phyloP scores from a whole-genome alignment of 768 basidiomycete species.

The Leccinellum rugosiceps region DNA sequence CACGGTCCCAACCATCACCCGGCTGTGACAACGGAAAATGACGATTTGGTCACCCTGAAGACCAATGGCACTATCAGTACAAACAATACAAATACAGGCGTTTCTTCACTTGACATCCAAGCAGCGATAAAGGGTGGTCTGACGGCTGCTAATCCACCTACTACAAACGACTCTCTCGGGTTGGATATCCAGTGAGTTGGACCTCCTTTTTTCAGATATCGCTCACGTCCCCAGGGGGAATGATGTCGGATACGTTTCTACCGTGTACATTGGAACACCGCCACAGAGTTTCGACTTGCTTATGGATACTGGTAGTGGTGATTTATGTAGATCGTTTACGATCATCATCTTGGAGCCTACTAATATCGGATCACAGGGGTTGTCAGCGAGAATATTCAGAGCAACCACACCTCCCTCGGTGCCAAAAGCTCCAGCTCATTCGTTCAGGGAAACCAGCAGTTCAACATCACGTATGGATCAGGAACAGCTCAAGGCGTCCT shows the following conservation, averaged over 20 bases:
- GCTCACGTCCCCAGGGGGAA: slow-evolving; percentile 33
- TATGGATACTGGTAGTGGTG: slow-evolving; percentile 71
- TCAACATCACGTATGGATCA: slow-evolving; percentile 66
- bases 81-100: slow-evolving; percentile 24
- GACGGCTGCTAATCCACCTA: slow-evolving; percentile 40
- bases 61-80: slow-evolving; percentile 14
- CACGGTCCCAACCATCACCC: slow-evolving; percentile 7
- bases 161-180: slow-evolving; percentile 54
- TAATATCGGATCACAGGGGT: slow-evolving; percentile 36
- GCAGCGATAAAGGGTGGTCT: slow-evolving; percentile 38
- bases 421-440: slow-evolving; percentile 60
- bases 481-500: slow-evolving; percentile 66
- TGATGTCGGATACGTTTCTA: slow-evolving; percentile 58
- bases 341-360: not conserved
- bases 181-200: slow-evolving; percentile 63
- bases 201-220: not conserved
- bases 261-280: slow-evolving; percentile 65
- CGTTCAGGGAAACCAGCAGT: slow-evolving; percentile 45
- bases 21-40: slow-evolving; percentile 2
- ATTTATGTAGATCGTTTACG: slow-evolving; percentile 42
- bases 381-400: slow-evolving; percentile 48
- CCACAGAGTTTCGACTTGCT: slow-evolving; percentile 52
- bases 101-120: slow-evolving; percentile 35
- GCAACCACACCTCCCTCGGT: slow-evolving; percentile 68
- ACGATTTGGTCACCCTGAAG: not conserved